phyloP scores from a whole-genome alignment of 1,139 yeast genomes.

The Suhomyces yuchorum region DNA sequence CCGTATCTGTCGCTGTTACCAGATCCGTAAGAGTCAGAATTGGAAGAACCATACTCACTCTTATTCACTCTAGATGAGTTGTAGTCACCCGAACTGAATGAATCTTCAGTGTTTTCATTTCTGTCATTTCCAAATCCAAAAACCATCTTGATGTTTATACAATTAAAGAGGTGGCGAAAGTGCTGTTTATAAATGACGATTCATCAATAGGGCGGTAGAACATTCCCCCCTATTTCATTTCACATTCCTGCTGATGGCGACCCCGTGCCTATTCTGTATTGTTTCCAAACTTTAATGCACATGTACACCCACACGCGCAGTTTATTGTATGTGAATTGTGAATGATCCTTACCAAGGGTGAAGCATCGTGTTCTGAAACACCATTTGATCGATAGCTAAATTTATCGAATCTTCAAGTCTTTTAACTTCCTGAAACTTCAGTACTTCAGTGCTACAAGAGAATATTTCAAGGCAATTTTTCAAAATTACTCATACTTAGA shows the following conservation, averaged over 20 bases:
- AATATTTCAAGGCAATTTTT: no score
- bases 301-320: not conserved
- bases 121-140: slow-evolving; percentile 24
- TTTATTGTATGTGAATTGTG: not conserved
- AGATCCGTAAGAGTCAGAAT: slow-evolving; percentile 9
- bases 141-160: slow-evolving; percentile 16
- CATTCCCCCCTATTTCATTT: not conserved
- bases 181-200: not conserved
- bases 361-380: no score
- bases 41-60: slow-evolving; percentile 20
- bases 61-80: slow-evolving; percentile 10
- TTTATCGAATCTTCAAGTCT: no score
- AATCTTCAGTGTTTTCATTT: slow-evolving; percentile 16
- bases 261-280: not conserved
- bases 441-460: no score
- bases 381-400: no score
- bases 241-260: not conserved
- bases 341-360: no score
- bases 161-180: not conserved
- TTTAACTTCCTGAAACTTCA: no score
- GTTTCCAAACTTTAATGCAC: not conserved
- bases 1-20: slow-evolving; percentile 13
- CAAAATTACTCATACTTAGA: no score
- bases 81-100: slow-evolving; percentile 4
- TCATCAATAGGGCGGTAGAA: not conserved